These are phyloP conservation scores for Lolium multiflorum DNA, from an alignment of 176 grass and related monocot genomes.

Conservation along the genomic window DNA sequence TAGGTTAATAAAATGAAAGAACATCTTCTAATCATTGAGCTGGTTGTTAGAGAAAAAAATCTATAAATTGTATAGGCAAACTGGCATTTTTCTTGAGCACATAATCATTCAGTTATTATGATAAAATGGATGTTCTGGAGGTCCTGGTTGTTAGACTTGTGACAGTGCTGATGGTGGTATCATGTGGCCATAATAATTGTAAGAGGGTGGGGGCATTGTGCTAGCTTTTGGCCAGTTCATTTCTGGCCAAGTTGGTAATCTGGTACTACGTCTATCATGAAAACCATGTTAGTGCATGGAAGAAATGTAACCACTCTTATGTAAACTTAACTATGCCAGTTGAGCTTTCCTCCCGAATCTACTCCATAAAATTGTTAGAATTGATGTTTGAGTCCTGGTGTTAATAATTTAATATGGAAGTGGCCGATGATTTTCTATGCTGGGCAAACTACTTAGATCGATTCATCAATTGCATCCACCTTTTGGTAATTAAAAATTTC, in stretches of 20 bases:
- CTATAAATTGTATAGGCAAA: constrained; percentile 17
- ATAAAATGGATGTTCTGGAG: constrained; percentile 13
- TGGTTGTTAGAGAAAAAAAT: not conserved
- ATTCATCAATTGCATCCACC: constrained; percentile 12
- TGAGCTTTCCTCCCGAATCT: constrained; percentile 11
- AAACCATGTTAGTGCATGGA: constrained; percentile 24
- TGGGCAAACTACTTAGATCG: not conserved
- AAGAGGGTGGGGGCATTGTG: constrained; percentile 21
- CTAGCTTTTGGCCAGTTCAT: not conserved
- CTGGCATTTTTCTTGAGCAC: constrained; percentile 18
- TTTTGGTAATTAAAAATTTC: constrained; percentile 22
- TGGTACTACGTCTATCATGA: not conserved
- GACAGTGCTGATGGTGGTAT: constrained; percentile 13
- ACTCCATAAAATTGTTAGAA: constrained; percentile 1
- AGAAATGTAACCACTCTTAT: constrained; percentile 10
- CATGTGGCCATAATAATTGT: constrained; percentile 25
- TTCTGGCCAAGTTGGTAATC: constrained; percentile 14
- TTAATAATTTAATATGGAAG: not conserved
- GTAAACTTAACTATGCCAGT: not conserved
- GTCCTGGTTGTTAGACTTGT: constrained; percentile 35
- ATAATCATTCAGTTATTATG: constrained; percentile 13
- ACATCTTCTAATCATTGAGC: not conserved
- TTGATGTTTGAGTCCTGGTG: not conserved
- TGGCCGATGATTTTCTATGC: not conserved
- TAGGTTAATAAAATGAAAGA: constrained; percentile 10